phyloP scores from a whole-genome alignment of 1,284 basidiomycete genomes.

The Malassezia obtusa region DNA sequence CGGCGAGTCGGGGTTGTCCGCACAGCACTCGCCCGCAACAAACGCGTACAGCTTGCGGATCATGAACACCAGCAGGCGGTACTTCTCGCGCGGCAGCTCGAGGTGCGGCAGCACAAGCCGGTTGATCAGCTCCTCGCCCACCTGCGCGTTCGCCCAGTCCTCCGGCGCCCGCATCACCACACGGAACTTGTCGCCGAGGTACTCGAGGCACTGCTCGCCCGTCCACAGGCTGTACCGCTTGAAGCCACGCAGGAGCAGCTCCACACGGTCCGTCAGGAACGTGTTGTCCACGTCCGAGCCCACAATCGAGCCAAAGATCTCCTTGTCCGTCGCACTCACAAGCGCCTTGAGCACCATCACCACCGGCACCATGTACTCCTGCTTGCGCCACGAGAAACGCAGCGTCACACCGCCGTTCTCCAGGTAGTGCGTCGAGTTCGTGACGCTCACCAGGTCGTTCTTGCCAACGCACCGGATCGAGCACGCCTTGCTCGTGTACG shows the following conservation, averaged over 20 bases:
- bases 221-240: conserved; percentile 79
- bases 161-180: conserved; percentile 84
- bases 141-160: conserved; percentile 75
- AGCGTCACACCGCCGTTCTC: conserved; percentile 91
- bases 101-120: conserved; percentile 87
- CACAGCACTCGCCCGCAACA: conserved; percentile 79
- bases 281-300: conserved; percentile 97
- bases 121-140: conserved; percentile 74
- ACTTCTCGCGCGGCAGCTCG: conserved; percentile 82
- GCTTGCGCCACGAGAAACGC: conserved; percentile 93
- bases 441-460: conserved; percentile 50
- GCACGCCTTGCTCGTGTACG: conserved; percentile 86
- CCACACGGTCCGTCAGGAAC: conserved; percentile 92
- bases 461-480: conserved; percentile 81
- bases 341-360: conserved; percentile 94
- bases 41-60: conserved; percentile 87
- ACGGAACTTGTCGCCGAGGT: conserved; percentile 94
- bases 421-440: conserved; percentile 93
- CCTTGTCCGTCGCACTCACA: conserved; percentile 80
- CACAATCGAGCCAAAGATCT: conserved; percentile 93
- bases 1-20: conserved; percentile 96
- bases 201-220: conserved; percentile 85
- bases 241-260: conserved; percentile 82
- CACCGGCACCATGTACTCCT: conserved; percentile 97
- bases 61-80: conserved; percentile 95